Base-by-base conservation (phyloP, 306 rosid genomes). In the Vachellia pachyceras region DNA sequence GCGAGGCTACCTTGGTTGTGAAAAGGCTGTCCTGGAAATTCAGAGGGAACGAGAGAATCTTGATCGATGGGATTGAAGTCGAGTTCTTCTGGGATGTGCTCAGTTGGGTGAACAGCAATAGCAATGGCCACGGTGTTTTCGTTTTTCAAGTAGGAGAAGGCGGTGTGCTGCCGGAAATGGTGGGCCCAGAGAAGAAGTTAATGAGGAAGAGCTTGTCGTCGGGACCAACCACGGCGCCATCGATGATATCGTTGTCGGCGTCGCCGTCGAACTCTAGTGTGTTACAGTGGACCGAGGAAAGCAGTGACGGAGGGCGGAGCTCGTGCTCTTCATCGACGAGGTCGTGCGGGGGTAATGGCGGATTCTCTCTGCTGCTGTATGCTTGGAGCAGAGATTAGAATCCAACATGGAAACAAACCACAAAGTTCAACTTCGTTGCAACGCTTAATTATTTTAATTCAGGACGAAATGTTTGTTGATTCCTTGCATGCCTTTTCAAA, bases 81-180 rank as follows among this genome's bases (percentile, higher is more conserved):
- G 97, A 91, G 77, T 93, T 93, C 76, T 93, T 86, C 6, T 93
- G 97, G 97, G 97, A 93, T 22, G 92, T 93, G 40, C 88, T 90
- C 80, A 84, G 89, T 69, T 93, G 94, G 97, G 88, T 93, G 45
- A 66, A 87, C 10, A 64, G 77, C 6, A 54, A 64, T 20, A 85
- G 82, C 35, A 82, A 86, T 35, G 91, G 94, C 1, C 84, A 87
- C 58, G 97, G 97, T 6, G 94, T 90, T 41, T 93, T 93, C 35
- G 92, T 91, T 58, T 91, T 93, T 46, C 97, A 91, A 79, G 91
- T 86, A 2, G 97, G 97, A 11, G 94, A 91, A 3, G 94, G 91
- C 10, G 90, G 88, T 0, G 87, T 91, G 66, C 88, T 96, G 97
- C 97, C 97, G 7, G 97, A 91, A 82, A 88, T 91, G 89, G 85